Conservation (phyloP, 2,329 filamentous ascomycete species). For the Beauveria bassiana region DNA sequence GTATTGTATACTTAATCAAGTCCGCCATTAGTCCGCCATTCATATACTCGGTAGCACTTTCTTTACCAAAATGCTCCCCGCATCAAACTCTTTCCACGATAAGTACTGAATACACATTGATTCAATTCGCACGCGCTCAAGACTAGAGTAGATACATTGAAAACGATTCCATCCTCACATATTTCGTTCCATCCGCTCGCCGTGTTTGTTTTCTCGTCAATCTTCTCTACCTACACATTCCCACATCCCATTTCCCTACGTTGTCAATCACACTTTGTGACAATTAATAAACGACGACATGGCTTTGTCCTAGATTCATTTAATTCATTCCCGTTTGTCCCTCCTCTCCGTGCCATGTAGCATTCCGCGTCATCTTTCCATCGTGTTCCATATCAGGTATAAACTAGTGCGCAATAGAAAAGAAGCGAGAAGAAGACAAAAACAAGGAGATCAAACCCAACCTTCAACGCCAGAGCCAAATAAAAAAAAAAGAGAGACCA, state of each 20-base stretch:
- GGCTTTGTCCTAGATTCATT: slow-evolving; percentile 1
- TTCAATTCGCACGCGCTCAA: background rate
- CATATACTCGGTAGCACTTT: background rate
- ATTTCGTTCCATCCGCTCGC: background rate
- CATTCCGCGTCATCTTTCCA: background rate
- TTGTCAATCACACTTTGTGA: background rate
- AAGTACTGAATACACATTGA: background rate
- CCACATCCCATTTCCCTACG: background rate
- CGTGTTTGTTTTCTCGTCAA: too few species aligned
- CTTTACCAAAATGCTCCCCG: background rate
- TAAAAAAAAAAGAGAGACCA: background rate
- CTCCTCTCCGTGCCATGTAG: background rate
- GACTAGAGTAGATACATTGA: background rate
- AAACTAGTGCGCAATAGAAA: background rate
- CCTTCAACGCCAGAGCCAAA: background rate
- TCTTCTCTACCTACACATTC: background rate
- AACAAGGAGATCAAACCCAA: background rate
- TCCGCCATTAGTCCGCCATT: background rate
- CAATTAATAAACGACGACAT: background rate
- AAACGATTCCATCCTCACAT: background rate
- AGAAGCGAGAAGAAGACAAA: background rate
- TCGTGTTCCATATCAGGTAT: slow-evolving; percentile 2
- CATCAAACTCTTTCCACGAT: background rate
- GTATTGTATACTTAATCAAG: background rate
- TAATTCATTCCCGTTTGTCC: background rate